These are phyloP conservation scores for Thuidium tamariscinum DNA, from an alignment of 225 moss, liverwort and hornwort genomes.

Conservation along the genomic window DNA sequence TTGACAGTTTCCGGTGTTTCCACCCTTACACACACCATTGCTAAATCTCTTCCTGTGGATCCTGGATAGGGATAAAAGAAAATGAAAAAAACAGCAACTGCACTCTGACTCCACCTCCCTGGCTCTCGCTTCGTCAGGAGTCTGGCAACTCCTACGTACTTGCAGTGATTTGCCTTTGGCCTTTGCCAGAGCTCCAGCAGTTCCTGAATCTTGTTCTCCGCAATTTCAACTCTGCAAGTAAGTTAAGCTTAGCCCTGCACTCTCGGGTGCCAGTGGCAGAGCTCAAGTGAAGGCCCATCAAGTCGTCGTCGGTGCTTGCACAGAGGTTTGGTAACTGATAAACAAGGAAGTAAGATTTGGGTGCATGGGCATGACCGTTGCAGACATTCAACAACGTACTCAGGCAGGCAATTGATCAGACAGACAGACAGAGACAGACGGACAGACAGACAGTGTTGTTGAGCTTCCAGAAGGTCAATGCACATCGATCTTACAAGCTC, in stretches of 20 bases:
- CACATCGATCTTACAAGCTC: neutral
- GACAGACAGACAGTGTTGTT: neutral
- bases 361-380: neutral
- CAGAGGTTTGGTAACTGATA: neutral
- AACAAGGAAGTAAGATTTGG: neutral
- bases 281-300: neutral
- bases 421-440: neutral
- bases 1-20: neutral
- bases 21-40: neutral
- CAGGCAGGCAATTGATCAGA: neutral
- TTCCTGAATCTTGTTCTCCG: neutral
- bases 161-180: neutral
- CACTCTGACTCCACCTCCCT: neutral
- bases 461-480: neutral
- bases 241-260: too few relatives aligned
- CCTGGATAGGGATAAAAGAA: neutral
- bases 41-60: neutral
- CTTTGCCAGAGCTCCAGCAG: neutral
- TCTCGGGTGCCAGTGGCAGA: neutral
- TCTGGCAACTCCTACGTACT: slow-evolving; percentile 4
- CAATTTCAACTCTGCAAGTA: neutral
- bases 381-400: neutral
- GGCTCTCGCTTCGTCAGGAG: neutral
- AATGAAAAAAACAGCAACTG: neutral
- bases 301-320: neutral